Evolutionary conservation across 345 rosid species (phyloP).

Genomic region (Trapa incisa): DNA sequence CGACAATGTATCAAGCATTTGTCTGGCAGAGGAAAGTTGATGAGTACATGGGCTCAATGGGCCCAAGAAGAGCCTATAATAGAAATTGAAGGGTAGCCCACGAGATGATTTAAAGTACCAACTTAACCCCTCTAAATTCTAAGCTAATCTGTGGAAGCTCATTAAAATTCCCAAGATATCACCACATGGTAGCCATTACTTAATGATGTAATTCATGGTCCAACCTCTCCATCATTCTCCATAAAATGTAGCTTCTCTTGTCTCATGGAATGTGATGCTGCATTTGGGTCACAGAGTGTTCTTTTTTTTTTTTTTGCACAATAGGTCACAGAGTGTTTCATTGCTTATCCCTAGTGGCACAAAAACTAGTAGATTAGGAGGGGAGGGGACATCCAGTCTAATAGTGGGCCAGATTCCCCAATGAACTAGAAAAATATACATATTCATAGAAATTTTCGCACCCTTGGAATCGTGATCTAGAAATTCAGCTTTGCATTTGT

Average conservation of each 20-base stretch:
- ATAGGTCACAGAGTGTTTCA: too few species aligned
- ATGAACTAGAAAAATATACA: neutral
- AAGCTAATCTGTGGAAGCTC: too few species aligned
- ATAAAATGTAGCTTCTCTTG: neutral
- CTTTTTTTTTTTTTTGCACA: too few species aligned
- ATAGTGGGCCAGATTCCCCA: neutral
- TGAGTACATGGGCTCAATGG: too few species aligned
- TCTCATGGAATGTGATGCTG: neutral
- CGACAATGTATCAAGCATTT: too few species aligned
- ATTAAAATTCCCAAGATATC: too few species aligned
- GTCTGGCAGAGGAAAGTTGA: too few species aligned
- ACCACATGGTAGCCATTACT: neutral
- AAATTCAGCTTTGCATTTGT: neutral
- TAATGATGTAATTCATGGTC: neutral
- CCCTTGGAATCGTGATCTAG: neutral
- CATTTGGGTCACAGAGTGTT: neutral
- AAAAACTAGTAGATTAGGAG: slow-evolving; percentile 4
- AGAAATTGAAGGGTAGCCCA: too few species aligned
- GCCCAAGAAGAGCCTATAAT: too few species aligned
- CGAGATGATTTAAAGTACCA: too few species aligned
- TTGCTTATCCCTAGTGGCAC: neutral
- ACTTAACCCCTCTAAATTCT: too few species aligned
- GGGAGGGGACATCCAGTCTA: neutral
- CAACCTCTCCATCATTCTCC: neutral
- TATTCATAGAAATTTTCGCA: neutral